These are phyloP conservation scores for Elongisporangium anandrum DNA, from an alignment of 352 stramenopile genomes.

Conservation along the genomic window DNA sequence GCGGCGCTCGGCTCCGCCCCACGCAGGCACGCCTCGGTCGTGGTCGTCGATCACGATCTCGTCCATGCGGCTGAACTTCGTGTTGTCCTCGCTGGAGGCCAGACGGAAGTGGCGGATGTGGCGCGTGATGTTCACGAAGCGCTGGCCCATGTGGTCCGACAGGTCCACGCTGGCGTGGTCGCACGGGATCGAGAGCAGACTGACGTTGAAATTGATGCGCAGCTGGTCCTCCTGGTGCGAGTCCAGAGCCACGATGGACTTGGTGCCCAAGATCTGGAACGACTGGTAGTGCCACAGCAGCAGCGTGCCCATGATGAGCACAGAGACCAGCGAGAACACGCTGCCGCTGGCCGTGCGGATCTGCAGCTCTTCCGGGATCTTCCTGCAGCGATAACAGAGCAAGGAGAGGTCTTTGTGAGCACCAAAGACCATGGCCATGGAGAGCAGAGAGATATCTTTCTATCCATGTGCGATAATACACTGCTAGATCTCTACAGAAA, in stretches of 20 bases:
- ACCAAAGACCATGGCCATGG: not conserved
- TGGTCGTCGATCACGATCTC: constrained; percentile 72
- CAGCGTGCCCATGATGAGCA: constrained; percentile 48
- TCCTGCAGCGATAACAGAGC: constrained; percentile 23
- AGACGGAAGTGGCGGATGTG: constrained; percentile 78
- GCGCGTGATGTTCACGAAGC: constrained; percentile 72
- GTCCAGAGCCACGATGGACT: constrained; percentile 63
- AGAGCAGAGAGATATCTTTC: not conserved
- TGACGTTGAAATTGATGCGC: constrained; percentile 85
- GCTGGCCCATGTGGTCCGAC: constrained; percentile 76
- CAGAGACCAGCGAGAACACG: constrained; percentile 67
- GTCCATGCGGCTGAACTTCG: constrained; percentile 39
- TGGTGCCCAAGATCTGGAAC: constrained; percentile 36
- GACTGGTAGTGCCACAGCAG: constrained; percentile 54
- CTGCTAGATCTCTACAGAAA: not conserved
- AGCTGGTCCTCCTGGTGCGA: constrained; percentile 77
- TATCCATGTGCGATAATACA: not conserved
- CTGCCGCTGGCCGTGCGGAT: constrained; percentile 48
- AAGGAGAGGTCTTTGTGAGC: constrained; percentile 9
- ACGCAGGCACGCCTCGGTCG: constrained; percentile 52
- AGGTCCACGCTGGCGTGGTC: constrained; percentile 69
- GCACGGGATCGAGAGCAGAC: constrained; percentile 68
- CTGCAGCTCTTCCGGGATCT: constrained; percentile 74
- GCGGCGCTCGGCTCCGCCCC: constrained; percentile 50
- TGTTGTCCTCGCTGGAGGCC: constrained; percentile 19